Base-by-base conservation (phyloP, 1,139 yeast genomes). In the Kurtzmaniella quercitrusa region DNA sequence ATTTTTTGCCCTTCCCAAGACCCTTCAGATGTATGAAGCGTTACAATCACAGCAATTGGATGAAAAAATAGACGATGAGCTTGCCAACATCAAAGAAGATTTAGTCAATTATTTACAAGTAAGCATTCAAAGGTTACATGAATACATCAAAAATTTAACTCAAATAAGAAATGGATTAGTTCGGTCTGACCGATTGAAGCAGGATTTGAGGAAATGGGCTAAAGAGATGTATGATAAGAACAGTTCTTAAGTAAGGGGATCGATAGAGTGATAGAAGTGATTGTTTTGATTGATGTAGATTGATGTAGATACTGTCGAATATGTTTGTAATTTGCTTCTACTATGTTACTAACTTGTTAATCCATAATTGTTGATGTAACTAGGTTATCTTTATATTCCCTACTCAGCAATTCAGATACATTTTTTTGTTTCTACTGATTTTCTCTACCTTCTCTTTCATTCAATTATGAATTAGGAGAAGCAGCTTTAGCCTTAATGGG, bases 41-140 rank as follows among this genome's bases (percentile, higher is more conserved):
- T 63, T 56, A 41, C 75, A 71, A 48, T 51, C 52, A 16, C 65
- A 60, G 43, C 48, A 52, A 23, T 51, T 53, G 37, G 56, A 51
- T 15, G 62, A 55, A 14, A 56, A 61, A 17, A 47, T 51, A 14
- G 60, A 57, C 43, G 67, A 64, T 41, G 68, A 67, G 44, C 53
- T 60, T 36, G 50, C 55, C 9, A 47, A 48, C 15, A 53, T 69
- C n/a, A 65, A 69, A 49, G 74, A 68, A 43, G 77, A 73, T 40
- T 60, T 73, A 48, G 63, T 70, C 41, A 73, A 71, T 50, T 70
- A 69, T 49, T 56, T 73, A 40, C 78, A 73, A 50, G 76, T 73
- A 38, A 69, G 77, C 49, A 70, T 89, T 42, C 98, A 93, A 64
- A 75, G 97, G 58, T 89, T 89, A 56, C 91, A 88, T 59, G 98